These are phyloP conservation scores for Wickerhamiella lipophila DNA, from an alignment of 805 yeast genomes.

Conservation along the genomic window DNA sequence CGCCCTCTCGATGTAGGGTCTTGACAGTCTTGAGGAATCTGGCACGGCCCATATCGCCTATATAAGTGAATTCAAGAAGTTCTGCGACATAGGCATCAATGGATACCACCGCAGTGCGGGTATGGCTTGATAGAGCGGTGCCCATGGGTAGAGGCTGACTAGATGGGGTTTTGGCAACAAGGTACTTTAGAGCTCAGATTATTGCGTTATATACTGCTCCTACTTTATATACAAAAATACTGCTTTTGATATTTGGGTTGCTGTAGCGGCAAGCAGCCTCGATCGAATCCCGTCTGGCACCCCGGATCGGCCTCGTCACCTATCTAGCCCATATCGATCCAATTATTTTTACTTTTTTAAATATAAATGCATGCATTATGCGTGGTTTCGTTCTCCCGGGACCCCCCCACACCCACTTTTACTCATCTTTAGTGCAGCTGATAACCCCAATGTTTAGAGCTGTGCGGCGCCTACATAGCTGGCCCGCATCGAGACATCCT, in stretches of 20 bases:
- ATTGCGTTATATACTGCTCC: too few species aligned
- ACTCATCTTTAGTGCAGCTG: not conserved
- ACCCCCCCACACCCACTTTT: not conserved
- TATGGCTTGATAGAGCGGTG: conserved; percentile 66
- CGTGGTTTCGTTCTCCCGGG: too few species aligned
- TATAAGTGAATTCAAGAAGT: conserved; percentile 59
- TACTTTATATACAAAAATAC: too few species aligned
- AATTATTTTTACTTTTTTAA: too few species aligned
- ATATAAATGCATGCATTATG: too few species aligned
- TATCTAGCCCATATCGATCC: too few species aligned
- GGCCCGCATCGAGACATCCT: conserved; percentile 51
- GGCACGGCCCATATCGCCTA: conserved; percentile 54
- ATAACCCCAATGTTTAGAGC: not conserved
- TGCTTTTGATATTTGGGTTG: too few species aligned
- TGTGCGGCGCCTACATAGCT: conserved; percentile 20
- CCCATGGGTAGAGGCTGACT: conserved; percentile 44
- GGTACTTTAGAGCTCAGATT: too few species aligned
- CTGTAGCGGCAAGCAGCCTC: too few species aligned
- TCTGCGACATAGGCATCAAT: conserved; percentile 80
- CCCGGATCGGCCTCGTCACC: too few species aligned
- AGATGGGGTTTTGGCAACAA: too few species aligned
- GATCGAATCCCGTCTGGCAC: too few species aligned
- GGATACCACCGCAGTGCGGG: conserved; percentile 87
- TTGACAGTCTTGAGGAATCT: conserved; percentile 77
- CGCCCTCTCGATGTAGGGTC: conserved; percentile 62